Conservation (phyloP, 164 flowering plant genomes). For the Hamamelis virginiana region DNA sequence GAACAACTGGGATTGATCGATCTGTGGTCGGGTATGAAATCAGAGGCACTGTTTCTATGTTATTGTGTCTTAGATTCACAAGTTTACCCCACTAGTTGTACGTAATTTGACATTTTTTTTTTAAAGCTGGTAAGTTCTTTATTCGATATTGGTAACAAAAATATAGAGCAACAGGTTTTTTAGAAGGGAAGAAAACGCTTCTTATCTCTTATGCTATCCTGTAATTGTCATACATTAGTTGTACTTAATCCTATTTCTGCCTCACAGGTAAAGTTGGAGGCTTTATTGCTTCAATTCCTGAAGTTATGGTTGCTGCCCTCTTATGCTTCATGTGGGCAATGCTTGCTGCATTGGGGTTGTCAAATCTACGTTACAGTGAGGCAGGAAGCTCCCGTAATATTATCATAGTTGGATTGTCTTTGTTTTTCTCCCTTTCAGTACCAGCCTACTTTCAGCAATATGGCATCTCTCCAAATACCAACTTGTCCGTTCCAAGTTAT, state of each 20-base stretch:
- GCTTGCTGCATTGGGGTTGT: slow-evolving; percentile 93
- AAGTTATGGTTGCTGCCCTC: slow-evolving; percentile 93
- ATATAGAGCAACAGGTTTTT: not conserved
- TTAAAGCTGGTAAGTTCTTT: not conserved
- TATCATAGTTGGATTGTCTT: slow-evolving; percentile 88
- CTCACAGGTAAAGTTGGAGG: slow-evolving; percentile 96
- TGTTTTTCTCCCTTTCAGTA: slow-evolving; percentile 83
- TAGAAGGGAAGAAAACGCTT: not conserved
- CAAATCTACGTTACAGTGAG: slow-evolving; percentile 93
- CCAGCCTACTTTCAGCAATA: slow-evolving; percentile 99
- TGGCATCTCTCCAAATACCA: slow-evolving; percentile 71
- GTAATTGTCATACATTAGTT: not conserved
- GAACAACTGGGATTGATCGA: no score
- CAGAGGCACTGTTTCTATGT: no score
- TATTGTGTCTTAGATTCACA: no score
- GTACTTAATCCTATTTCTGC: not conserved
- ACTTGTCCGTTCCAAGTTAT: slow-evolving; percentile 85
- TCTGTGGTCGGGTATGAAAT: no score
- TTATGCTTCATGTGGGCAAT: slow-evolving; percentile 99
- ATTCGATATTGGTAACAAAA: not conserved
- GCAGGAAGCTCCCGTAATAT: slow-evolving; percentile 99
- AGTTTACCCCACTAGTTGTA: not conserved
- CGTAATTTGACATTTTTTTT: not conserved
- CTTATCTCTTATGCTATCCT: not conserved
- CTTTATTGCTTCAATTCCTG: slow-evolving; percentile 89